Evolutionary conservation across 2,329 filamentous ascomycete genomes (phyloP), one percentile per base, ranked within the genome.

Genomic region (Paecilomyces dactylethromorphus): DNA sequence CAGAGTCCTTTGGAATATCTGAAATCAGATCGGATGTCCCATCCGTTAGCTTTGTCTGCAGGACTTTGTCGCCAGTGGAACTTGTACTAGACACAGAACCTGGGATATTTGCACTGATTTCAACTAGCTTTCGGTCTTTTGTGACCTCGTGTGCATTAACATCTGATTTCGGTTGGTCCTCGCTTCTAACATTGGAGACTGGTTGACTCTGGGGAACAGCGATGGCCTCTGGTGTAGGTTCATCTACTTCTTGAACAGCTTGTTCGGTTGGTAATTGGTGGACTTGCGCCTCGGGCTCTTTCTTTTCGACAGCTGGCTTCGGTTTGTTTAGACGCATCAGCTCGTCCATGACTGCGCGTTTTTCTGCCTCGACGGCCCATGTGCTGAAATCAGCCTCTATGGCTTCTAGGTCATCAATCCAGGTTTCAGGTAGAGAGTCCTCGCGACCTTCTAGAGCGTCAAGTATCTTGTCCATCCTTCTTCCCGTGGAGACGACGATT

Each of bases 331-430:
- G 59, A 31, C 65, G 66, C 33, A 63, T 65, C 66, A 69, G 82
- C 64, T 92, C 85, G 22, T 85, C 82, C 64, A 90, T 85, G 55
- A 87, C 80, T n/a, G 92, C 82, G 66, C 84, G 87, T 60, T 82
- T 82, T 68, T 95, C 91, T 32, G 90, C 92, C 54, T 87, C 82
- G 54, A 88, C 87, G 51, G 87, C 85, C 94, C 94, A 99, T 24
- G 87, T 83, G 7, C 86, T 84, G 73, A 93, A 96, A 31, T 87
- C 84, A 11, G 82, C 79, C 72, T 99, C 94, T 3, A 95, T 79
- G 0, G 77, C 75, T 71, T 97, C 94, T 76, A 97, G 88, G 3
- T 87, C 83, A 66, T 96, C 91, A 58, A 97, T 85, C 94, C 93
- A 99, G 29, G 79, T 72, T 49, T 95, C 89, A 0, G 94, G 94